These are phyloP conservation scores for Paramecium primaurelia DNA, from an alignment of 73 alveolate species.

Conservation along the genomic window DNA sequence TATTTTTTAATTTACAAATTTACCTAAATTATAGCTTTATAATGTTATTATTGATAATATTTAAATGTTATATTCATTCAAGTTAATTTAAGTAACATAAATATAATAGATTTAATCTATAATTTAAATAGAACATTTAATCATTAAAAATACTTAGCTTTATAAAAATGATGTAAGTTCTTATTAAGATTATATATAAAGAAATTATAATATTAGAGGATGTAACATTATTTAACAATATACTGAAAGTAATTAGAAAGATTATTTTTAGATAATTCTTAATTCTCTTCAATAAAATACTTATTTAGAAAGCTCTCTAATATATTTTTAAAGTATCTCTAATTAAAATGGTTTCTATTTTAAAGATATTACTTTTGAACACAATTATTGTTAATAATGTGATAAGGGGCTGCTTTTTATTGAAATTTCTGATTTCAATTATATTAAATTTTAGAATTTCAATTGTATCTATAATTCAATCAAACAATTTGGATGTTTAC, in stretches of 20 bases:
- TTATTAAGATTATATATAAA: neutral
- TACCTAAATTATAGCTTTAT: neutral
- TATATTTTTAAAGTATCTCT: neutral
- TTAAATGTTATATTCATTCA: neutral
- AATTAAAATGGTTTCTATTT: neutral
- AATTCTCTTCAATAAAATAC: neutral
- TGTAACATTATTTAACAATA: neutral
- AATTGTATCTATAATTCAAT: neutral
- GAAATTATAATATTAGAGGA: neutral
- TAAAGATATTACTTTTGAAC: neutral
- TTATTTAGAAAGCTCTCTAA: neutral
- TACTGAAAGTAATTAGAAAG: neutral
- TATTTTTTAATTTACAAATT: neutral
- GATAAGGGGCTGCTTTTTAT: neutral
- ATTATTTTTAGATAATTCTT: neutral
- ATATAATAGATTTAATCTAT: neutral
- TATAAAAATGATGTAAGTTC: neutral
- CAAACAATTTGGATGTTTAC: neutral
- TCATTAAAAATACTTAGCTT: neutral
- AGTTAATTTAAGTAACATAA: neutral
- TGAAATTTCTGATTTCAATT: neutral
- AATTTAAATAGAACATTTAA: neutral
- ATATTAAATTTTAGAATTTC: neutral
- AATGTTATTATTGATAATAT: neutral
- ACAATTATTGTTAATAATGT: neutral